Percentiles rank a stretch among this genome's conserved stretches.
These are phyloP conservation scores for Citrus trifoliata DNA, from an alignment of 345 rosid species.

Conservation along the genomic window DNA sequence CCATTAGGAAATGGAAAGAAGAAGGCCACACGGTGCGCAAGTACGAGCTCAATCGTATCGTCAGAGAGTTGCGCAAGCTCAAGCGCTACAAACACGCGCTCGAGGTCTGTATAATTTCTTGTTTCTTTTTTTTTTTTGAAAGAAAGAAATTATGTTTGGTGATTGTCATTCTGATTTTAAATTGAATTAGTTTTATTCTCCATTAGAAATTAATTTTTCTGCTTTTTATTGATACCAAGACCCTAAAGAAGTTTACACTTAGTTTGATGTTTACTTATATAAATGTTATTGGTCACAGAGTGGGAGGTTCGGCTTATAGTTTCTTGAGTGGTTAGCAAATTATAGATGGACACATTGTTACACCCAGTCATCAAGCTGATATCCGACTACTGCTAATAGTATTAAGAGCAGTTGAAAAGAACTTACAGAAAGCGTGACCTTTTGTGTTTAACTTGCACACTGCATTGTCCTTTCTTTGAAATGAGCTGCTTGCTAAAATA, in stretches of 20 bases:
- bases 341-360: background rate
- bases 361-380: background rate
- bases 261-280: background rate
- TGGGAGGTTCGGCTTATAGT: background rate
- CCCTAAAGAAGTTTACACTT: background rate
- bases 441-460: background rate
- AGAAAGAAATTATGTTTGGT: background rate
- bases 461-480: background rate
- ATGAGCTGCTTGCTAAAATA: background rate
- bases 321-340: background rate
- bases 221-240: background rate
- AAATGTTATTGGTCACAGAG: background rate
- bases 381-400: background rate
- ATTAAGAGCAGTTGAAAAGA: background rate
- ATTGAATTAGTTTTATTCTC: background rate
- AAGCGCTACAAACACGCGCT: constrained; percentile 89
- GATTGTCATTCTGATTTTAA: background rate
- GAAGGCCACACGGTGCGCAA: constrained; percentile 69
- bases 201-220: background rate
- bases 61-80: constrained; percentile 82
- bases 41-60: constrained; percentile 78
- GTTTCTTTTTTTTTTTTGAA: background rate
- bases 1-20: constrained; percentile 67
- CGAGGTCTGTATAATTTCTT: constrained; percentile 52
- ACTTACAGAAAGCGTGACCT: background rate